phyloP scores from a whole-genome alignment of 192 early-diverging fungal species.

The Linnemannia hyalina region DNA sequence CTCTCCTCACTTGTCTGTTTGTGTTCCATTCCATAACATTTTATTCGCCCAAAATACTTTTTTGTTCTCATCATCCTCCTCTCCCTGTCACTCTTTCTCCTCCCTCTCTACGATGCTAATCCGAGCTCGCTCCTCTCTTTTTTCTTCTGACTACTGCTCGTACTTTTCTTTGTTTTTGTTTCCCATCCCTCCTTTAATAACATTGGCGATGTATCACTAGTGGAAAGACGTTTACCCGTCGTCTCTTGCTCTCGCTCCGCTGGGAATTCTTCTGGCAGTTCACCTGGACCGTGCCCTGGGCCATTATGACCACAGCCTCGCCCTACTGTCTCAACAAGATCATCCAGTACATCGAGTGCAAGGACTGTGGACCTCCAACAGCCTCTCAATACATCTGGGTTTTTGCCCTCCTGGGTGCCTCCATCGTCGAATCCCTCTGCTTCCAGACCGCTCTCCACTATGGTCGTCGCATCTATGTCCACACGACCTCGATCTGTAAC shows the following conservation, averaged over 20 bases:
- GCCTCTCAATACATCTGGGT: conserved; percentile 64
- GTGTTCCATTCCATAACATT: background rate
- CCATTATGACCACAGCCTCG: conserved; percentile 24
- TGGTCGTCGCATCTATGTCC: conserved; percentile 73
- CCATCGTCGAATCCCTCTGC: conserved; percentile 57
- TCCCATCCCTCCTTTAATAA: background rate
- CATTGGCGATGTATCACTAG: background rate
- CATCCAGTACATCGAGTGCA: conserved; percentile 51
- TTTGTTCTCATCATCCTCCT: background rate
- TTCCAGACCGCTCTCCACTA: conserved; percentile 69
- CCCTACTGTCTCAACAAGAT: conserved; percentile 54
- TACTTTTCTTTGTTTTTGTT: background rate
- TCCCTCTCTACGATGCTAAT: background rate
- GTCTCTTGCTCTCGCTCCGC: conserved; percentile 14
- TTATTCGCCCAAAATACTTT: background rate
- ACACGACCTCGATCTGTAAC: conserved; percentile 59
- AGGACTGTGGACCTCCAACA: conserved; percentile 40
- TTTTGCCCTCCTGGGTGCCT: conserved; percentile 66
- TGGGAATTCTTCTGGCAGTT: conserved; percentile 45
- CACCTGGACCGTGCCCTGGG: conserved; percentile 41
- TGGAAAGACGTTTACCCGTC: conserved; percentile 24
- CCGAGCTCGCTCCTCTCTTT: background rate
- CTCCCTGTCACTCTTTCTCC: background rate
- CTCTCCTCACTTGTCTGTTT: background rate
- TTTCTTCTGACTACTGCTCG: background rate